A percentile compares a stretch with the other conserved stretches of the same genome.
These are phyloP conservation scores for Truncatella angustata DNA, from an alignment of 2,329 filamentous ascomycete genomes.

Conservation along the genomic window DNA sequence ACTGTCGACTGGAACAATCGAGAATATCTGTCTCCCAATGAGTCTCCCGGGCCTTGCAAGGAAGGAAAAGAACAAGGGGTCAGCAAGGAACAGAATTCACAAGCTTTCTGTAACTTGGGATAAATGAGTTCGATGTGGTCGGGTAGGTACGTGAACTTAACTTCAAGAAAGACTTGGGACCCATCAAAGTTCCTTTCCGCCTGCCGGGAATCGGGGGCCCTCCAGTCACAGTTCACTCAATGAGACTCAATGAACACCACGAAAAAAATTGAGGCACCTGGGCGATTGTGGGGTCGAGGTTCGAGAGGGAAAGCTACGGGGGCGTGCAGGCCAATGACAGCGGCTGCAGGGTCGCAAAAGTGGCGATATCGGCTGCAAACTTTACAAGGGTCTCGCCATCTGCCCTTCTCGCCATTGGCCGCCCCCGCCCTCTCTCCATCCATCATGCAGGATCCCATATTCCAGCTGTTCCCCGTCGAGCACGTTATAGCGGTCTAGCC, in stretches of 20 bases:
- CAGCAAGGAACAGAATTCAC: too few species aligned
- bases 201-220: too few species aligned
- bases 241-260: too few species aligned
- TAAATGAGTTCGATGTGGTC: too few species aligned
- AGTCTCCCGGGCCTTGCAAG: too few species aligned
- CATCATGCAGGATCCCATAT: neutral
- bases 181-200: too few species aligned
- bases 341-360: neutral
- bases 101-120: too few species aligned
- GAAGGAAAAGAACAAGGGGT: too few species aligned
- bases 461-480: neutral
- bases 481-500: constrained; percentile 1
- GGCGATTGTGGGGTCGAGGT: neutral
- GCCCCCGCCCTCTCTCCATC: too few species aligned
- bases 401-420: neutral
- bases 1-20: neutral
- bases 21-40: neutral
- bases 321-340: constrained; percentile 3
- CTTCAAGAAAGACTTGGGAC: too few species aligned
- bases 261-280: neutral
- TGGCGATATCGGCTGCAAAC: constrained; percentile 8
- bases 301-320: neutral
- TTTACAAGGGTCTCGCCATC: neutral
- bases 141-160: too few species aligned
- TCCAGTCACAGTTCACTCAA: too few species aligned